Percentiles rank a stretch among this genome's conserved stretches.
phyloP scores from a whole-genome alignment of 108 stramenopile genomes.

The Cyclotella cryptica region DNA sequence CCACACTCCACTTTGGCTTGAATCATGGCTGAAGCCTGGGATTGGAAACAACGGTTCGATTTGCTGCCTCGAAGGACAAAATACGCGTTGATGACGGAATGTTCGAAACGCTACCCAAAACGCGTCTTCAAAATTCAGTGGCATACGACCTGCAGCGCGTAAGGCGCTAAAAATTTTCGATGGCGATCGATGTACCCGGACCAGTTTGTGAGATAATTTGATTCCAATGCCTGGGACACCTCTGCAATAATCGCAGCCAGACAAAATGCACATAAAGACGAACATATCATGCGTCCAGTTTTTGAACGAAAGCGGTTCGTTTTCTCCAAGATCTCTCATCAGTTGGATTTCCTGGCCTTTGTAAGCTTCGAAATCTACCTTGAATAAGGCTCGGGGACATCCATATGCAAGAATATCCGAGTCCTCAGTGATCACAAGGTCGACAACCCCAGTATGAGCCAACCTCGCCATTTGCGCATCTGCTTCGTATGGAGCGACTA shows the following conservation, averaged over 20 bases:
- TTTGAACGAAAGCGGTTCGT: slow-evolving; percentile 54
- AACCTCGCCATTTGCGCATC: slow-evolving; percentile 91
- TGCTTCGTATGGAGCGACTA: slow-evolving; percentile 91
- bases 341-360: slow-evolving; percentile 73
- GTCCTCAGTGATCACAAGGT: slow-evolving; percentile 87
- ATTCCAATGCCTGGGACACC: slow-evolving; percentile 77
- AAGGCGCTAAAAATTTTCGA: slow-evolving; percentile 68
- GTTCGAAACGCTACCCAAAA: slow-evolving; percentile 76
- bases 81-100: slow-evolving; percentile 85
- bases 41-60: slow-evolving; percentile 55
- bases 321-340: slow-evolving; percentile 56
- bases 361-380: slow-evolving; percentile 68
- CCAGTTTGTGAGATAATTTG: slow-evolving; percentile 76
- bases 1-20: slow-evolving; percentile 34
- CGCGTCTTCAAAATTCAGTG: slow-evolving; percentile 62
- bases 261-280: slow-evolving; percentile 80
- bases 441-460: slow-evolving; percentile 62
- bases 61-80: slow-evolving; percentile 50
- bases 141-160: slow-evolving; percentile 49
- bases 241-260: slow-evolving; percentile 86
- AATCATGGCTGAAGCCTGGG: slow-evolving; percentile 28
- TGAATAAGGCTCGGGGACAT: slow-evolving; percentile 76
- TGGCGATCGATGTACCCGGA: slow-evolving; percentile 62
- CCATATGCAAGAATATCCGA: slow-evolving; percentile 77
- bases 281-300: slow-evolving; percentile 89